phyloP scores from a whole-genome alignment of 495 filamentous ascomycete genomes.

The Penicillium crystallinum region DNA sequence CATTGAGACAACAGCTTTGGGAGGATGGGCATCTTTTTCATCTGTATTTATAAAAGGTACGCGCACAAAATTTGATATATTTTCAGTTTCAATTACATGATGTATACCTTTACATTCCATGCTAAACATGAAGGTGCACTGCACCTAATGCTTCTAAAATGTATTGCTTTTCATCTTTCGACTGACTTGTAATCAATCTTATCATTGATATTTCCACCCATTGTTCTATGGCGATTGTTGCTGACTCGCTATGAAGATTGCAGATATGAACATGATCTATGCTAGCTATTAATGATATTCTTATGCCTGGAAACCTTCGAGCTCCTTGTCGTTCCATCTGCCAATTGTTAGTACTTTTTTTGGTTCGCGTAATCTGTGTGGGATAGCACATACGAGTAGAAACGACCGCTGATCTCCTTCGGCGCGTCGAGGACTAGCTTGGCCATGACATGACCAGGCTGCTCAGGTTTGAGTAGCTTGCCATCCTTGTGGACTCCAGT shows the following conservation, averaged over 20 bases:
- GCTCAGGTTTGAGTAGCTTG: conserved; percentile 70
- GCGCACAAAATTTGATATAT: conserved; percentile 5
- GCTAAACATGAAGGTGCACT: conserved; percentile 77
- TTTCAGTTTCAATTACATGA: conserved; percentile 46
- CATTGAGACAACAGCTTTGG: neutral
- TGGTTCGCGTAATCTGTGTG: neutral
- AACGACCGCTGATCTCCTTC: conserved; percentile 66
- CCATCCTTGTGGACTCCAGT: conserved; percentile 59
- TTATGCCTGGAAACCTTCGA: conserved; percentile 57
- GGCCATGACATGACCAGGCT: conserved; percentile 82
- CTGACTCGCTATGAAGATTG: conserved; percentile 32
- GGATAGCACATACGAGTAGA: conserved; percentile 55
- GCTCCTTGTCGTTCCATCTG: conserved; percentile 67
- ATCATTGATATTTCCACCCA: conserved; percentile 14
- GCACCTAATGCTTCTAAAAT: conserved; percentile 65
- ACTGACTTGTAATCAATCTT: conserved; percentile 53
- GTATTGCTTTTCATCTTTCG: conserved; percentile 96
- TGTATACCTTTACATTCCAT: conserved; percentile 73
- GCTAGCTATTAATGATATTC: conserved; percentile 11
- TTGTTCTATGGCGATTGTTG: conserved; percentile 23
- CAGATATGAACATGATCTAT: conserved; percentile 5
- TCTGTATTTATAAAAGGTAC: conserved; percentile 15
- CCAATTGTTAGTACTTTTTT: conserved; percentile 36
- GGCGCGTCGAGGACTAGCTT: conserved; percentile 60
- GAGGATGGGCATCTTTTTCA: neutral